Evolutionary conservation across 805 yeast species (phyloP), one percentile per base, ranked within the genome.

Genomic region (Yarrowia keelungensis): DNA sequence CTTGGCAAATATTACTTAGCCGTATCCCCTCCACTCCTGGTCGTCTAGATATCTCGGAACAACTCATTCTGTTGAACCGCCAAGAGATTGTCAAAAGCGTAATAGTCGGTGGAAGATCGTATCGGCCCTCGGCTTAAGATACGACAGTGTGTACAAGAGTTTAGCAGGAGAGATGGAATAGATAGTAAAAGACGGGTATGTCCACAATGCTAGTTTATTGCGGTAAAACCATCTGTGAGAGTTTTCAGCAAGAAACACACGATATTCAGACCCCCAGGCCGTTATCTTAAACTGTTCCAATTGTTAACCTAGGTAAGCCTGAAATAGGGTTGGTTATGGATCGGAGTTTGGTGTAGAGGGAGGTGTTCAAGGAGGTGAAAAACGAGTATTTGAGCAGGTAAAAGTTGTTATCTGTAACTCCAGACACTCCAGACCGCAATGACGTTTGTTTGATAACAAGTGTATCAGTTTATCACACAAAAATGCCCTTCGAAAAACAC

Each of bases 61-160:
- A 46, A 19, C 32, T 46, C n/a, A 5, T 22, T 19, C 12, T 8
- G 47, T 45, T 45, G 47, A 45, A 45, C 47, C 9, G 50, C 50
- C 35, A 46, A 46, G 50, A 46, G n/a, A 46, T 14, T 22, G n/a
- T 4, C 50, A 22, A 45, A 46, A 46, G 32, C 15, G 35, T 46
- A 46, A 46, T 16, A 19, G 47, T 12, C n/a, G 10, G 50, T 10
- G 15, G 51, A 47, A 22, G 16, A 26, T 47, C 36, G 36, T 47
- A 47, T 47, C 51, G 36, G 36, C 36, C 35, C 51, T 47, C 51
- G 51, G 51, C 51, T 47, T 47, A 11, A 12, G 36, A 47, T 26
- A 47, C 51, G 51, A 26, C 22, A 26, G 47, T 11, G 16, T 8
- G 5, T 16, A 8, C 5, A 16, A 16, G 26, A 26, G 32, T 26